phyloP scores from a whole-genome alignment of 306 rosid genomes.

The Abrus pulchellus region DNA sequence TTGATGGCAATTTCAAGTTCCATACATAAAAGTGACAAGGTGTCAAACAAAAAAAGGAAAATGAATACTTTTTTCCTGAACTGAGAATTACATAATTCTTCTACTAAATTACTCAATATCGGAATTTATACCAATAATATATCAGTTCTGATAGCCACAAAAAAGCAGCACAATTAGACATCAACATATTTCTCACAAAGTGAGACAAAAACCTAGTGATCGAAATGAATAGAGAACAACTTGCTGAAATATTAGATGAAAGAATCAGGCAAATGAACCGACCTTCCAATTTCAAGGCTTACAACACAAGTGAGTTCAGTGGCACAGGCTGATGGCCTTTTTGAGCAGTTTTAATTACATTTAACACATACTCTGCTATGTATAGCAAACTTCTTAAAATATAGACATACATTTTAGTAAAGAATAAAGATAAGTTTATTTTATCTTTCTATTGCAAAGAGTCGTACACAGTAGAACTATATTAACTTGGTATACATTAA shows the following conservation, averaged over 20 bases:
- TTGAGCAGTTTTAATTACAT: slow-evolving; percentile 30
- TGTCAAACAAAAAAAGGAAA: background rate
- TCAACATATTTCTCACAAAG: slow-evolving; percentile 3
- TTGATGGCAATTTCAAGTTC: slow-evolving; percentile 14
- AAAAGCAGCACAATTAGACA: slow-evolving; percentile 19
- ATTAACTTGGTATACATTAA: slow-evolving; percentile 15
- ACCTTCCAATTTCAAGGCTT: slow-evolving; percentile 41
- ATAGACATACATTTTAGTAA: slow-evolving; percentile 4
- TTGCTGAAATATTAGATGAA: slow-evolving; percentile 31
- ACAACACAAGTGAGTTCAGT: slow-evolving; percentile 40
- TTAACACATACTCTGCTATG: background rate
- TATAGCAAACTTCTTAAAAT: slow-evolving; percentile 3
- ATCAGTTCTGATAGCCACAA: slow-evolving; percentile 15
- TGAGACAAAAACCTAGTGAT: background rate
- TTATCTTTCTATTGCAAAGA: slow-evolving; percentile 20
- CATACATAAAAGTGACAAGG: slow-evolving; percentile 14
- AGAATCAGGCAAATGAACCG: slow-evolving; percentile 19
- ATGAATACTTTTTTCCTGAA: background rate
- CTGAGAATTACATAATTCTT: slow-evolving; percentile 21
- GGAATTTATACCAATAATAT: background rate
- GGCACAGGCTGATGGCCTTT: background rate
- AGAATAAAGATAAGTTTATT: slow-evolving; percentile 8
- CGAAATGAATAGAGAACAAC: slow-evolving; percentile 20
- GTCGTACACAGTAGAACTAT: slow-evolving; percentile 8
- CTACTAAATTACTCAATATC: slow-evolving; percentile 2